phyloP scores from a whole-genome alignment of 345 rosid genomes.

The Isatis tinctoria region DNA sequence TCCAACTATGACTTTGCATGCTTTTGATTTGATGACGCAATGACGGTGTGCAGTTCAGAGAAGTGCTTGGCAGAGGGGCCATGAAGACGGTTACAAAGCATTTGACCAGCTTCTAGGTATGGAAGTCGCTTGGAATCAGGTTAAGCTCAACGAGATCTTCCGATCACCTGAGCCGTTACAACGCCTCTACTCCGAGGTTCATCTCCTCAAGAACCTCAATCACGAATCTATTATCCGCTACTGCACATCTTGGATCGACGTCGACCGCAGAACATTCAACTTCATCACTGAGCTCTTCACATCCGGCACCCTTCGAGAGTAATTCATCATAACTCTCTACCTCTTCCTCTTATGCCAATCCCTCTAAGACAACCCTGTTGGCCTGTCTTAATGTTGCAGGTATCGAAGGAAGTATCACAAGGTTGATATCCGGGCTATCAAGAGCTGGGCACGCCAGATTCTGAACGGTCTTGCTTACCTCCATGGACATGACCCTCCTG shows the following conservation, averaged over 20 bases:
- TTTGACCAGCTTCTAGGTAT: constrained; percentile 80
- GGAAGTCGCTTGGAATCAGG: constrained; percentile 98
- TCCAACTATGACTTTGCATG: neutral
- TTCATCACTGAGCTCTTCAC: constrained; percentile 94
- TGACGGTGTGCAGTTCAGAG: constrained; percentile 50
- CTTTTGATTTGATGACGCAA: neutral
- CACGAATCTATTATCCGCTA: constrained; percentile 73
- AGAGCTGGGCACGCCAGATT: constrained; percentile 91
- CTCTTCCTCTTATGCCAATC: neutral
- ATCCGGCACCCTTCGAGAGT: constrained; percentile 91
- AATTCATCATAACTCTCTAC: constrained; percentile 17
- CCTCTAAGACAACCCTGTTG: neutral
- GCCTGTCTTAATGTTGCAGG: constrained; percentile 33
- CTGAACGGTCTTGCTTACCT: constrained; percentile 67
- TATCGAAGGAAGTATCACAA: constrained; percentile 58
- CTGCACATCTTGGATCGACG: constrained; percentile 76
- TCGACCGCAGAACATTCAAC: constrained; percentile 69
- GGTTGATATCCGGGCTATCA: constrained; percentile 68
- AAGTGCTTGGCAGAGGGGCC: constrained; percentile 90
- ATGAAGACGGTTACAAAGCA: constrained; percentile 92
- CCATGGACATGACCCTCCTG: constrained; percentile 84
- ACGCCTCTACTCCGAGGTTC: constrained; percentile 87
- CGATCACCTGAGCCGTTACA: constrained; percentile 78
- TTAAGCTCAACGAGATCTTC: constrained; percentile 63
- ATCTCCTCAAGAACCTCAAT: constrained; percentile 74